A percentile compares a stretch with the other conserved stretches of the same genome.
Conservation (phyloP, 73 alveolate genomes). For the Tetrahymena thermophila region DNA sequence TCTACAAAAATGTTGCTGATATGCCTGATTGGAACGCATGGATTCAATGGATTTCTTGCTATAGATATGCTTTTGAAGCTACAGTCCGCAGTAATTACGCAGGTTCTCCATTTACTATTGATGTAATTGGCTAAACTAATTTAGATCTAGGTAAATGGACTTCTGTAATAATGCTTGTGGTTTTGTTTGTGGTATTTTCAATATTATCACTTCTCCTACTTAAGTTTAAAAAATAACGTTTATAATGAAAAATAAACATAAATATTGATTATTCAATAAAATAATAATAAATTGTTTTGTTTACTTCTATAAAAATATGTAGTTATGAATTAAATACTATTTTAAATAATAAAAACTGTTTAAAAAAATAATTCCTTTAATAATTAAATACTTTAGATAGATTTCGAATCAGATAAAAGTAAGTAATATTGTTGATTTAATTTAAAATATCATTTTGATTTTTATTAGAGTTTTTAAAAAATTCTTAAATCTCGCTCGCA, state of each 20-base stretch:
- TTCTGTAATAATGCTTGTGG: not conserved
- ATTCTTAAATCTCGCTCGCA: too few relatives aligned
- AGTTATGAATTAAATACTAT: too few relatives aligned
- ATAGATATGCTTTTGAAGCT: not conserved
- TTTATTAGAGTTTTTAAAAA: too few relatives aligned
- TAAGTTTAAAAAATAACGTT: not conserved
- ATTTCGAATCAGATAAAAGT: too few relatives aligned
- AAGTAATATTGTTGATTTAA: too few relatives aligned
- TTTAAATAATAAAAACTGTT: too few relatives aligned
- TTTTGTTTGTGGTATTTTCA: not conserved
- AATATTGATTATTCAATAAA: too few relatives aligned
- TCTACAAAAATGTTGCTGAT: not conserved
- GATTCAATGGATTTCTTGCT: not conserved
- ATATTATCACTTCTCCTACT: not conserved
- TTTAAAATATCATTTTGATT: too few relatives aligned
- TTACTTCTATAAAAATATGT: not conserved
- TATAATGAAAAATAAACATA: not conserved
- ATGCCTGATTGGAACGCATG: not conserved
- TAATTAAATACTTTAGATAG: too few relatives aligned
- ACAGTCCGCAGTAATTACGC: not conserved
- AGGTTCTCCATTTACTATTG: not conserved
- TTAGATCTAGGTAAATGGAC: not conserved
- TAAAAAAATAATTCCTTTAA: too few relatives aligned
- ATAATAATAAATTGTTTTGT: too few relatives aligned
- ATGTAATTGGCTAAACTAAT: not conserved